A percentile compares a stretch with the other conserved stretches of the same genome.
Evolutionary conservation across 805 yeast species (phyloP).

Genomic region (Jamesozyma piceae): DNA sequence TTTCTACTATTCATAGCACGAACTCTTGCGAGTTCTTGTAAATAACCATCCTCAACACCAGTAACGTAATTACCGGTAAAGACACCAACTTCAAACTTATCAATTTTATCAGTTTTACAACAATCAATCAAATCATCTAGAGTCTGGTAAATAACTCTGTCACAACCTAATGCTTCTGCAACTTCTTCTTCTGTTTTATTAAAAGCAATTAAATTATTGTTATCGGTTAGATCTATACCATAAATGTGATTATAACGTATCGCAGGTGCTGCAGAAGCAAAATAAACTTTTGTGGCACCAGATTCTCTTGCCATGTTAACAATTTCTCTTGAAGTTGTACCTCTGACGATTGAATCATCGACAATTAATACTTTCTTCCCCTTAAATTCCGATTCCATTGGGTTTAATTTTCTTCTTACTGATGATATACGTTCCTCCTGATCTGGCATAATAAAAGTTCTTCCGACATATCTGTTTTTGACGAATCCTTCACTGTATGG

Average conservation of each 20-base stretch:
- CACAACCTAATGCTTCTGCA: constrained; percentile 76
- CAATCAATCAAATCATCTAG: constrained; percentile 76
- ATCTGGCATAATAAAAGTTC: constrained; percentile 98
- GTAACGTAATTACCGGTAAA: constrained; percentile 92
- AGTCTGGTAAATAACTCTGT: constrained; percentile 79
- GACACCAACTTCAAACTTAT: constrained; percentile 87
- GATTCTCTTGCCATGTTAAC: constrained; percentile 98
- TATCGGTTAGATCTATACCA: constrained; percentile 95
- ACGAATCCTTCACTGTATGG: constrained; percentile 97
- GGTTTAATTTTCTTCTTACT: constrained; percentile 89
- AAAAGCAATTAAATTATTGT: constrained; percentile 86
- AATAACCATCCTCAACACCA: constrained; percentile 79
- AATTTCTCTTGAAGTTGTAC: constrained; percentile 93
- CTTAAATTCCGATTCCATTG: constrained; percentile 87
- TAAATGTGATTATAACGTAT: constrained; percentile 91
- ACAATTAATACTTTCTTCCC: constrained; percentile 80
- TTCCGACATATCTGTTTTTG: constrained; percentile 91
- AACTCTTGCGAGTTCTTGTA: constrained; percentile 71
- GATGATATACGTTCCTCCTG: constrained; percentile 89
- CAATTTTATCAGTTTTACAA: constrained; percentile 41
- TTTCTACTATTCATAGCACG: constrained; percentile 66
- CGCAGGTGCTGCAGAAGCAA: constrained; percentile 98
- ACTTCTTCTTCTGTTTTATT: constrained; percentile 66
- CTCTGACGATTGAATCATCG: constrained; percentile 95
- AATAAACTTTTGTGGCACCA: constrained; percentile 89